Evolutionary conservation across 2,329 filamentous ascomycete genomes (phyloP).

Genomic region (Penicillium sp.): DNA sequence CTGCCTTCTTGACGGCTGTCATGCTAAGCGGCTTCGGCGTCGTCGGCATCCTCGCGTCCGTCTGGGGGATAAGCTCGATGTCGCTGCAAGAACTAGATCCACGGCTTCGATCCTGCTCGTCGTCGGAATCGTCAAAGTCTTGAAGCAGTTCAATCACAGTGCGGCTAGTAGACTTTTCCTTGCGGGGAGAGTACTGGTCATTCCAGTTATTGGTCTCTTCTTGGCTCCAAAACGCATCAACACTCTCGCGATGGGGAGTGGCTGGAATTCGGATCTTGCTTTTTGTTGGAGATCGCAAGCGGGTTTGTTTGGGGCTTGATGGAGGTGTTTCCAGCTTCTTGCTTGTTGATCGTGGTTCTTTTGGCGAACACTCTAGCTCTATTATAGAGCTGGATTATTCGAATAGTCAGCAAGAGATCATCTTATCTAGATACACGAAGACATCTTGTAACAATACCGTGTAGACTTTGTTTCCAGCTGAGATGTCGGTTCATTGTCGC

Average conservation of each 20-base stretch:
- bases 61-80: constrained; percentile 24
- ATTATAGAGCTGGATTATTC: constrained; percentile 13
- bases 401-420: constrained; percentile 20
- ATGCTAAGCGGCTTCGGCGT: constrained; percentile 40
- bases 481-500: constrained; percentile 29
- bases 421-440: constrained; percentile 1
- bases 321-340: constrained; percentile 47
- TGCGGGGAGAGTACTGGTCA: constrained; percentile 60
- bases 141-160: constrained; percentile 32
- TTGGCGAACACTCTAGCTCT: constrained; percentile 10
- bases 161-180: constrained; percentile 36
- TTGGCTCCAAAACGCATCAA: constrained; percentile 62
- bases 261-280: constrained; percentile 52
- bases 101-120: constrained; percentile 38
- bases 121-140: constrained; percentile 47
- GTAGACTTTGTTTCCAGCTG: constrained; percentile 28
- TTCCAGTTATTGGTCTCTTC: constrained; percentile 61
- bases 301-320: constrained; percentile 50
- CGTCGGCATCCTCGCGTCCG: constrained; percentile 11
- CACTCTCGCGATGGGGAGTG: constrained; percentile 57
- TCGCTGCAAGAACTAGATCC: constrained; percentile 29
- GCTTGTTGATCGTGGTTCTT: background rate
- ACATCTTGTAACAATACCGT: constrained; percentile 26
- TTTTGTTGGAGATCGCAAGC: constrained; percentile 57
- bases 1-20: constrained; percentile 48